A percentile compares a stretch with the other conserved stretches of the same genome.
Conservation (phyloP, 441 rosid genomes). For the Biscutella laevigata region DNA sequence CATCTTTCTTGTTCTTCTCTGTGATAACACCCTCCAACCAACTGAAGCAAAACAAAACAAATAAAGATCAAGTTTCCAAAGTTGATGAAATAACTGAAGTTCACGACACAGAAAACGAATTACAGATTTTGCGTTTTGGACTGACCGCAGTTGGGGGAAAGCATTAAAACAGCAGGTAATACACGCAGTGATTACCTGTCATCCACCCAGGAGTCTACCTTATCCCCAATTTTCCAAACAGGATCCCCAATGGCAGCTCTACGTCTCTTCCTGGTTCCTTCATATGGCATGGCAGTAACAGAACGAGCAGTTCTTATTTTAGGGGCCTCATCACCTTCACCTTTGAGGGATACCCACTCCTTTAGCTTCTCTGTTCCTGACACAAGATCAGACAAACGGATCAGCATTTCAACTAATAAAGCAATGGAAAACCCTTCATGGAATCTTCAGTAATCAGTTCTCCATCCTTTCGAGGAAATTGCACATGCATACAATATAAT, state of each 20-base stretch:
- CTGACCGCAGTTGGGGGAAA: background rate
- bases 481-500: constrained; percentile 2
- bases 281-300: constrained; percentile 54
- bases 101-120: background rate
- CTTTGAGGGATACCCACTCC: constrained; percentile 76
- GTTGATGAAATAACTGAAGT: background rate
- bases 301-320: constrained; percentile 72
- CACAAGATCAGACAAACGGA: constrained; percentile 5
- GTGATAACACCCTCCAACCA: constrained; percentile 89
- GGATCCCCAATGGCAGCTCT: constrained; percentile 71
- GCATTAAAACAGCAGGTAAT: background rate
- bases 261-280: constrained; percentile 95
- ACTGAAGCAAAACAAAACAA: constrained; percentile 36
- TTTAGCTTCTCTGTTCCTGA: constrained; percentile 62
- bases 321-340: constrained; percentile 56
- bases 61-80: constrained; percentile 5
- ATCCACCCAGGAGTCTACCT: constrained; percentile 78
- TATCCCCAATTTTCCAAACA: constrained; percentile 84
- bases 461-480: background rate
- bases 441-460: background rate
- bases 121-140: constrained; percentile 1
- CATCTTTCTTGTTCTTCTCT: constrained; percentile 78
- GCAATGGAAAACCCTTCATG: constrained; percentile 2
- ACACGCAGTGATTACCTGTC: constrained; percentile 47
- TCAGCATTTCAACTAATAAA: constrained; percentile 5